Conservation (phyloP, 2,329 filamentous ascomycete species). For the Trichoderma sp. region DNA sequence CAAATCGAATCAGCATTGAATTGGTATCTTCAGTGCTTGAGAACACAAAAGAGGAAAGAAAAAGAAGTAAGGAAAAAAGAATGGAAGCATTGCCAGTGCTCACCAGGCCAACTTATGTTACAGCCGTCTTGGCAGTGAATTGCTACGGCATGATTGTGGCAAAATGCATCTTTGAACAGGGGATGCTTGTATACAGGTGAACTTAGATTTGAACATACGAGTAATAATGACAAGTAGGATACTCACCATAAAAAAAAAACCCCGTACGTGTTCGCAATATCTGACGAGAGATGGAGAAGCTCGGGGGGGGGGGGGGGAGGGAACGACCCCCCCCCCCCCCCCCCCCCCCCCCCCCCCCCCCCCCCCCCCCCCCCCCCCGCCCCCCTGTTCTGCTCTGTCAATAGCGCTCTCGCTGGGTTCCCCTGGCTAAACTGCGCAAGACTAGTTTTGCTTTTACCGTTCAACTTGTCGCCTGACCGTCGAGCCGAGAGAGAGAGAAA, state of each 20-base stretch:
- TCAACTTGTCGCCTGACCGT: constrained; percentile 19
- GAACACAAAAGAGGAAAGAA: neutral
- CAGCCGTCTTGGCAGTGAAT: neutral
- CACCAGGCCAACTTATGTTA: neutral
- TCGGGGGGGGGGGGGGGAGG: neutral
- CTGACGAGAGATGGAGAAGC: neutral
- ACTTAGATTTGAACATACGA: neutral
- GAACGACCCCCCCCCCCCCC: no score
- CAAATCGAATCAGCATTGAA: neutral
- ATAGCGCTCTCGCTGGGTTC: constrained; percentile 24
- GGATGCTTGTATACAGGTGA: neutral
- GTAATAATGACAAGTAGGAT: neutral
- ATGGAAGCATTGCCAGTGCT: neutral
- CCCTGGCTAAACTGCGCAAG: constrained; percentile 26
- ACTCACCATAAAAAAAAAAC: neutral
- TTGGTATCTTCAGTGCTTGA: neutral
- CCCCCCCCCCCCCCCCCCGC: no score
- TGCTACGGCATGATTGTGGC: constrained; percentile 1
- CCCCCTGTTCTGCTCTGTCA: constrained; percentile 23
- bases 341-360: no score
- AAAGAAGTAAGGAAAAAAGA: neutral
- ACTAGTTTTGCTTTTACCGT: constrained; percentile 2
- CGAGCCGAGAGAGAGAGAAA: constrained; percentile 2
- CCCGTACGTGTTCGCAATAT: neutral
- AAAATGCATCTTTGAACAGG: neutral